Evolutionary conservation across 2,329 filamentous ascomycete genomes (phyloP), one percentile per base, ranked within the genome.

Genomic region (Sporothrix dimorphospora): DNA sequence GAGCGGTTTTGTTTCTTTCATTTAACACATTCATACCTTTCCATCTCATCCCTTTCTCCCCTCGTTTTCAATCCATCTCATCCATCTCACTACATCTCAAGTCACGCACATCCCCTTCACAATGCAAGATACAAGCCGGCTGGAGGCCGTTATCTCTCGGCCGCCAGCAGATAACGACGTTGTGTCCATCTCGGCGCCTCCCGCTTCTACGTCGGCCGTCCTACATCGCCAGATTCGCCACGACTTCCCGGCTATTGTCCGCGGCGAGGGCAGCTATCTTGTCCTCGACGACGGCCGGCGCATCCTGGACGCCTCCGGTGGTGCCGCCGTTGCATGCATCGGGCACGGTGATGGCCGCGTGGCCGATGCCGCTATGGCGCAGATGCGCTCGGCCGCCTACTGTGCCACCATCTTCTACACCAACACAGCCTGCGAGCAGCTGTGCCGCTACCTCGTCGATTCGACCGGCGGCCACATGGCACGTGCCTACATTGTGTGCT

Each of bases 241-340:
- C n/a, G 70, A 78, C 0, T 81, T 83, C 65, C 78, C 79, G 9
- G 73, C 75, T 21, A 71, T 83, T n/a, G 74, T 77, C 19, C 74
- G 74, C 4, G 81, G 79, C 7, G 75, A 72, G 49, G 83, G 83
- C 2, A 81, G 80, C 72, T 79, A 81, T 71, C 76, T 85, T 4
- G 70, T 80, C 24, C 79, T 84, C 1, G 79, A 81, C 27, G 81
- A 83, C 73, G 84, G 83, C 16, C 79, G 78, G 7, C 78, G 75
- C 55, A 80, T 85, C 24, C 77, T 86, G 4, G 84, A 86, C 72
- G 83, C 82, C 11, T 83, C 81, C 8, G 81, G 83, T 8, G 84
- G 84, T 21, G 82, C 84, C 1, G 82, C 84, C 0, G 84, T 86
- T 40, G 80, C 83, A 8, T 85, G 83, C 74, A 76, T 86, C 38